Evolutionary conservation across 192 early-diverging fungal species (phyloP).

Genomic region (Coemansia sp.): DNA sequence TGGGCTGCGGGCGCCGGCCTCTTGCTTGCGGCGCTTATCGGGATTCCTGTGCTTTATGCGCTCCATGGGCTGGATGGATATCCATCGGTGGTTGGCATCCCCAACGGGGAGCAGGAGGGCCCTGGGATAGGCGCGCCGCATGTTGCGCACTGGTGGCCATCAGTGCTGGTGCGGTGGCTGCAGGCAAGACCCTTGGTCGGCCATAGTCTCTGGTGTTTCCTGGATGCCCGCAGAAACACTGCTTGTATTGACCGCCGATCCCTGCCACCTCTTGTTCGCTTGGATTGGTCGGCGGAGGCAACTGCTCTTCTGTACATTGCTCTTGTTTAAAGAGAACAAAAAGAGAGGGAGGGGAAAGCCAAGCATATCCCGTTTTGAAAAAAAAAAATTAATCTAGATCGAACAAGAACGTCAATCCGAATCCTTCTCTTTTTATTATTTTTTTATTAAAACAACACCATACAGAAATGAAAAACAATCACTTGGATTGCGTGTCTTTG

Average conservation of each 20-base stretch:
- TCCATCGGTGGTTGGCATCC: not conserved
- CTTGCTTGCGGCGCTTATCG: slow-evolving; percentile 4
- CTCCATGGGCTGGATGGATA: not conserved
- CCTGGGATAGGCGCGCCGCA: not conserved
- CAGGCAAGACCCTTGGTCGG: slow-evolving; percentile 12
- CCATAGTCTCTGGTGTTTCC: not conserved
- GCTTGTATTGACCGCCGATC: not conserved
- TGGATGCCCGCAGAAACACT: not conserved
- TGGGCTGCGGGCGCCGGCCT: slow-evolving; percentile 1
- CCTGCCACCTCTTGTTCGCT: not conserved
- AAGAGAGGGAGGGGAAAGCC: no score
- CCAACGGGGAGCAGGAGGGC: not conserved
- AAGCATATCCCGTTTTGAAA: no score
- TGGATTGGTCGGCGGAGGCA: slow-evolving; percentile 22
- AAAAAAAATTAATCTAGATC: no score
- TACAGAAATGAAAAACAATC: not conserved
- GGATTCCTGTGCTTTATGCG: slow-evolving; percentile 12
- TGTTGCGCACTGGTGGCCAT: not conserved
- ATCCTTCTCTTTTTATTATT: no score
- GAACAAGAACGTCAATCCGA: no score
- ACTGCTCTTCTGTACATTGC: slow-evolving; percentile 2
- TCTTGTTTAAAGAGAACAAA: no score
- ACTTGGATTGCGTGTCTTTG: slow-evolving; percentile 5
- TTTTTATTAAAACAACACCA: no score
- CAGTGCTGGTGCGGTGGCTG: slow-evolving; percentile 30